Evolutionary conservation across 768 basidiomycete species (phyloP).

Genomic region (Leccinum rimulosum): DNA sequence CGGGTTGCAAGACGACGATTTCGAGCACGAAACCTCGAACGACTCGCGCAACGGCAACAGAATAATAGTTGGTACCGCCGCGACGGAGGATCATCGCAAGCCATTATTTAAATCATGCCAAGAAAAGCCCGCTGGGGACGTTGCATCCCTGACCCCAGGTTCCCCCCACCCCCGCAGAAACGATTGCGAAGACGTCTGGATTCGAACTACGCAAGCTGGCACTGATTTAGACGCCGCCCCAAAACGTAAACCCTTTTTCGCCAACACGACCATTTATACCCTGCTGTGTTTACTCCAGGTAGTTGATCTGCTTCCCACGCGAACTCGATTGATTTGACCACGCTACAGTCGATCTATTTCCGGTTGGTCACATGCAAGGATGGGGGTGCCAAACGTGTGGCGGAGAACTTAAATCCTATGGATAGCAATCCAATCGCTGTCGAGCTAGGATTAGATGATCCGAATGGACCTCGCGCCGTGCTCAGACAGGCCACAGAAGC

Average conservation of each 20-base stretch:
- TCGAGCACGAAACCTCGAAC: constrained; percentile 26
- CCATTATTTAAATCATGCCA: constrained; percentile 75
- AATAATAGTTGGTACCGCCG: constrained; percentile 48
- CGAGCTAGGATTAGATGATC: constrained; percentile 82
- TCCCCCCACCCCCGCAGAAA: constrained; percentile 6
- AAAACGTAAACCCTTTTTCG: constrained; percentile 70
- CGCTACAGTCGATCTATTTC: constrained; percentile 75
- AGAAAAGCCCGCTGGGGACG: constrained; percentile 45
- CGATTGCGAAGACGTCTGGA: constrained; percentile 53
- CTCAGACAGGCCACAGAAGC: constrained; percentile 64
- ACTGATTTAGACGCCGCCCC: constrained; percentile 27
- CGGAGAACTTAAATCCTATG: constrained; percentile 60
- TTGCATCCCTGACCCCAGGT: constrained; percentile 29
- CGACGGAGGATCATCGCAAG: constrained; percentile 70
- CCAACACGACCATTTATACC: constrained; percentile 91
- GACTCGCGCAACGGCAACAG: constrained; percentile 38
- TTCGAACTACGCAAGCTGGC: constrained; percentile 38
- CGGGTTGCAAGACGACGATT: constrained; percentile 38
- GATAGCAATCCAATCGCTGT: constrained; percentile 80
- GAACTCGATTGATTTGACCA: constrained; percentile 6
- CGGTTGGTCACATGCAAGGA: constrained; percentile 85
- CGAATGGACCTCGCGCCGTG: constrained; percentile 67
- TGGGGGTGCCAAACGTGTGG: constrained; percentile 68
- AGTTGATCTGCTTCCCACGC: constrained; percentile 6
- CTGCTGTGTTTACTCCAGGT: constrained; percentile 87